These are phyloP conservation scores for Ceratonia siliqua DNA, from an alignment of 306 rosid species.

Conservation along the genomic window DNA sequence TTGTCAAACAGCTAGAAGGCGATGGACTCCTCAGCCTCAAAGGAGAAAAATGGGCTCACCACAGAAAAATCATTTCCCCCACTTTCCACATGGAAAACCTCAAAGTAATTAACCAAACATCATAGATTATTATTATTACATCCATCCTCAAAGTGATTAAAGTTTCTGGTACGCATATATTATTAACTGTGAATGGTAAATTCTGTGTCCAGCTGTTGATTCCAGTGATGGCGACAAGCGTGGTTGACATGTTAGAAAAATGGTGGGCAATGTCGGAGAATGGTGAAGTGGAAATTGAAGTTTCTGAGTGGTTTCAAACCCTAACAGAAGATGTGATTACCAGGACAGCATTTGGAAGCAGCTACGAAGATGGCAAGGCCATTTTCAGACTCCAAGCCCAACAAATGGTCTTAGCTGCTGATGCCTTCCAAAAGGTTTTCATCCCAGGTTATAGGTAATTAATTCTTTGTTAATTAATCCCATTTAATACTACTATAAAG, in stretches of 20 bases:
- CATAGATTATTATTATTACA: too few species aligned
- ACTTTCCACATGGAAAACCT: conserved; percentile 94
- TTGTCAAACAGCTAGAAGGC: conserved; percentile 92
- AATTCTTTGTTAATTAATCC: not conserved
- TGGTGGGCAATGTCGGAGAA: conserved; percentile 57
- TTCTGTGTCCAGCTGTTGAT: conserved; percentile 74
- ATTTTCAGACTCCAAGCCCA: conserved; percentile 74
- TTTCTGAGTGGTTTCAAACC: conserved; percentile 75
- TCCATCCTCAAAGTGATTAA: not conserved
- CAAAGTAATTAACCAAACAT: conserved; percentile 48
- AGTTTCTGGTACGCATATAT: too few species aligned
- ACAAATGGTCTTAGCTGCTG: conserved; percentile 81
- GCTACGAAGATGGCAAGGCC: conserved; percentile 91
- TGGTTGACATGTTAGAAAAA: conserved; percentile 74
- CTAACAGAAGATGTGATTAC: conserved; percentile 84
- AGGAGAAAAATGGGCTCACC: conserved; percentile 96
- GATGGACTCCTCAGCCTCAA: conserved; percentile 95
- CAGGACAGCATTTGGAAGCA: conserved; percentile 77
- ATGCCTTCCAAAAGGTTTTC: conserved; percentile 84
- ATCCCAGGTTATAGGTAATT: conserved; percentile 90
- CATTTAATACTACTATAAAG: too few species aligned
- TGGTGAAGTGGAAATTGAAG: conserved; percentile 90
- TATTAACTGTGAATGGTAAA: too few species aligned
- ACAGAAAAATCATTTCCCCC: conserved; percentile 79
- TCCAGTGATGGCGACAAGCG: conserved; percentile 81